phyloP scores from a whole-genome alignment of 805 yeast genomes.

The Ogataea ramenticola region DNA sequence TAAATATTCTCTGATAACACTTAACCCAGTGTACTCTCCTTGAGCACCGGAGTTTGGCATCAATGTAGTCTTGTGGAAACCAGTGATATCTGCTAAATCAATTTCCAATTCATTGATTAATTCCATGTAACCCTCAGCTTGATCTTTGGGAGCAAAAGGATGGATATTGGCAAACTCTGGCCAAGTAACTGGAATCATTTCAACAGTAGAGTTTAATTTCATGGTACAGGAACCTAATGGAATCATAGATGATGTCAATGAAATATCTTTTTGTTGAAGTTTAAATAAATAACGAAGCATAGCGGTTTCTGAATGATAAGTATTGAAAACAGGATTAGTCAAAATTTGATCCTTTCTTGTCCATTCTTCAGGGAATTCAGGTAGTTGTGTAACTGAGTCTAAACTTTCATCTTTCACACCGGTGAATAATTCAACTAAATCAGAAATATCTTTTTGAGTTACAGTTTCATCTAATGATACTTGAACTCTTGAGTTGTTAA shows the following conservation, averaged over 20 bases:
- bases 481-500: slow-evolving; percentile 53
- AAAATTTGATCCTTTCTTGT: slow-evolving; percentile 55
- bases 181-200: slow-evolving; percentile 91
- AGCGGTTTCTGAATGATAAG: slow-evolving; percentile 90
- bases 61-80: slow-evolving; percentile 81
- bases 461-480: slow-evolving; percentile 91
- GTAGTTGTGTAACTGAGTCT: slow-evolving; percentile 27
- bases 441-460: slow-evolving; percentile 48
- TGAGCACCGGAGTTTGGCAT: slow-evolving; percentile 99
- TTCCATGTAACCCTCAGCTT: slow-evolving; percentile 81
- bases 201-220: slow-evolving; percentile 93
- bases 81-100: slow-evolving; percentile 88
- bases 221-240: slow-evolving; percentile 97
- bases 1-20: slow-evolving; percentile 76
- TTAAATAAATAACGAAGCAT: slow-evolving; percentile 85
- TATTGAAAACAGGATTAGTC: slow-evolving; percentile 71
- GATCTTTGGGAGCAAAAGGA: slow-evolving; percentile 87
- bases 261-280: slow-evolving; percentile 81
- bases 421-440: slow-evolving; percentile 57
- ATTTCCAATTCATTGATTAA: slow-evolving; percentile 68
- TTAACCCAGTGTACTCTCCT: slow-evolving; percentile 93
- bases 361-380: slow-evolving; percentile 42
- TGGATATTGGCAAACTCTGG: slow-evolving; percentile 86
- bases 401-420: slow-evolving; percentile 19
- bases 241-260: slow-evolving; percentile 94